These are phyloP conservation scores for Colletotrichum endophyticum DNA, from an alignment of 2,329 filamentous ascomycete genomes.

Conservation along the genomic window DNA sequence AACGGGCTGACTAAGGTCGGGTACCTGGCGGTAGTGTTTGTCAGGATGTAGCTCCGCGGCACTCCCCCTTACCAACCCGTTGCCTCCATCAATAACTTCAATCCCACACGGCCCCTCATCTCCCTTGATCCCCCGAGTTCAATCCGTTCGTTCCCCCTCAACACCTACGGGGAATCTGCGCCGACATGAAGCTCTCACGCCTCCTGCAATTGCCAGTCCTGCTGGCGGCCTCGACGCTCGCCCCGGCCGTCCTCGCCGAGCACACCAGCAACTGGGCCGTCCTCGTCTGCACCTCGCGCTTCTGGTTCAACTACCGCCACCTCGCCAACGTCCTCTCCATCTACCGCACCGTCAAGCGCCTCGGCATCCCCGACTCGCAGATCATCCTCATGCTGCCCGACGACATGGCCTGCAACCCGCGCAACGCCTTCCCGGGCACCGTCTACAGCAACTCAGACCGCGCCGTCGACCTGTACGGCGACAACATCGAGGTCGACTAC, in stretches of 20 bases:
- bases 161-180: neutral
- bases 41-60: constrained; percentile 13
- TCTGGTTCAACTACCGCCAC: constrained; percentile 99
- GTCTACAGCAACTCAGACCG: constrained; percentile 99
- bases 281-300: constrained; percentile 96
- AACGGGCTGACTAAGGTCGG: constrained; percentile 5
- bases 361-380: constrained; percentile 97
- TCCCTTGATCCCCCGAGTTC: neutral
- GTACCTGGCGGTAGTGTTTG: neutral
- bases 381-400: constrained; percentile 99
- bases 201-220: constrained; percentile 51
- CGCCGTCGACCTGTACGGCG: constrained; percentile 93
- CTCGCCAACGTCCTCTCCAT: constrained; percentile 96
- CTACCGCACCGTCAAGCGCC: constrained; percentile 96
- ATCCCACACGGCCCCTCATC: neutral
- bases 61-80: constrained; percentile 12
- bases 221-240: constrained; percentile 51
- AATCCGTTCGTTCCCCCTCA: neutral
- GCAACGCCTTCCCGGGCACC: constrained; percentile 95
- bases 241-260: constrained; percentile 59
- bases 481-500: constrained; percentile 99
- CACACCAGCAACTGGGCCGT: constrained; percentile 99
- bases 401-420: constrained; percentile 99
- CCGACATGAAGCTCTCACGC: constrained; percentile 55
- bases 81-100: neutral